phyloP scores from a whole-genome alignment of 2,329 filamentous ascomycete genomes.

The Ambrosiella xylebori region DNA sequence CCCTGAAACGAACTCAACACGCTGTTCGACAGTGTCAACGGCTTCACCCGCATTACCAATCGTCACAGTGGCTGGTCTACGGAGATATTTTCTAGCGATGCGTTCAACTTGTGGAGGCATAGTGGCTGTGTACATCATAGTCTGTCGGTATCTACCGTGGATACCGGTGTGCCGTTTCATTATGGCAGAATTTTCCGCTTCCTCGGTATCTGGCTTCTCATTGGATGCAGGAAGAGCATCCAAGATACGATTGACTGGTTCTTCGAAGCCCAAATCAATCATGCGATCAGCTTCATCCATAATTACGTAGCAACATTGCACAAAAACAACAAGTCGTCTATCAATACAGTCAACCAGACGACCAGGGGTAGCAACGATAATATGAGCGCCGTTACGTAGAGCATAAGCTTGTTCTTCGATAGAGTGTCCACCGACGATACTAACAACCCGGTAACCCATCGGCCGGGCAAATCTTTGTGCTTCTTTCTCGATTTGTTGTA shows the following conservation, averaged over 20 bases:
- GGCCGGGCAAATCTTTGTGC: constrained; percentile 82
- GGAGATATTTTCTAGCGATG: constrained; percentile 92
- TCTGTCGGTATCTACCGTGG: constrained; percentile 75
- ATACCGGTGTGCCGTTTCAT: constrained; percentile 68
- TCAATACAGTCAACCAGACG: constrained; percentile 96
- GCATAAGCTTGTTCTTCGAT: constrained; percentile 87
- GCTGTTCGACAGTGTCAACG: constrained; percentile 93
- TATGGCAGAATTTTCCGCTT: constrained; percentile 67
- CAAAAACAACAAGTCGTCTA: constrained; percentile 71
- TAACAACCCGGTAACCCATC: constrained; percentile 85
- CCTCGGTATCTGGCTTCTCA: constrained; percentile 87
- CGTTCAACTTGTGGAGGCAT: constrained; percentile 88
- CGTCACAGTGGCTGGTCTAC: constrained; percentile 79
- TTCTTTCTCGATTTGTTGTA: constrained; percentile 91
- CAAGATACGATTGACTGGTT: constrained; percentile 92
- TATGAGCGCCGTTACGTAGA: constrained; percentile 82
- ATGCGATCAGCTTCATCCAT: constrained; percentile 99
- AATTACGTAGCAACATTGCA: constrained; percentile 96
- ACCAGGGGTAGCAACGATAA: constrained; percentile 95
- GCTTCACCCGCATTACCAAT: constrained; percentile 92
- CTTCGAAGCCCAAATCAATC: constrained; percentile 97
- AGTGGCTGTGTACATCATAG: constrained; percentile 99
- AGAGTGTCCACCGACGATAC: constrained; percentile 92
- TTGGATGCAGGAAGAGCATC: constrained; percentile 83
- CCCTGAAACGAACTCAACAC: constrained; percentile 75